Percentiles rank a stretch among this genome's conserved stretches.
Evolutionary conservation across 495 filamentous ascomycete species (phyloP).

Genomic region (Tuber brumale): DNA sequence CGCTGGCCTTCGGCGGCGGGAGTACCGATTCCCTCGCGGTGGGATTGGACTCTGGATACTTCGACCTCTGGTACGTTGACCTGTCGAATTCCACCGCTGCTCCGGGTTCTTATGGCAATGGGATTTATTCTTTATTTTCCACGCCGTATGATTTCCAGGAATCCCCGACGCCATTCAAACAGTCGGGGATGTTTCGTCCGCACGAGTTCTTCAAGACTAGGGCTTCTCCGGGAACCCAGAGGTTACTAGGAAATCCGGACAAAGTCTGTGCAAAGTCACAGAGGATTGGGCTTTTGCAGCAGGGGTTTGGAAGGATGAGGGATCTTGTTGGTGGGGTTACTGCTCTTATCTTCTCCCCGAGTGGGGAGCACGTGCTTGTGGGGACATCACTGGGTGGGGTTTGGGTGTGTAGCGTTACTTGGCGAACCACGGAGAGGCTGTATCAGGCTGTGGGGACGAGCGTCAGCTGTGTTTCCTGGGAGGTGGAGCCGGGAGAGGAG

Average conservation of each 20-base stretch:
- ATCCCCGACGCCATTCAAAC: background rate
- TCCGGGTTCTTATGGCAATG: background rate
- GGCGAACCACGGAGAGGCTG: conserved; percentile 3
- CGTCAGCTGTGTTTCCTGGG: conserved; percentile 17
- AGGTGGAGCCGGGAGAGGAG: conserved; percentile 3
- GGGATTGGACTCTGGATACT: conserved; percentile 22
- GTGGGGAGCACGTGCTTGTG: conserved; percentile 17
- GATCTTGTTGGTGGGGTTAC: conserved; percentile 18
- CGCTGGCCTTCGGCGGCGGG: conserved; percentile 9
- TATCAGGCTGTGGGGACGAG: conserved; percentile 9
- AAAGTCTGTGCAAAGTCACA: background rate
- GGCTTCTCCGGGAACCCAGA: conserved; percentile 1
- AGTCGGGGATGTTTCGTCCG: background rate
- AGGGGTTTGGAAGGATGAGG: background rate
- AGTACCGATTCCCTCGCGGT: conserved; percentile 19
- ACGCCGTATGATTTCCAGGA: background rate
- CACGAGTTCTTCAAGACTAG: conserved; percentile 12
- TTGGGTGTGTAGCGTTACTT: conserved; percentile 18
- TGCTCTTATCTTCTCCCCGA: conserved; percentile 18
- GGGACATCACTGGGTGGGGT: conserved; percentile 20
- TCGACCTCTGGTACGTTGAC: conserved; percentile 27
- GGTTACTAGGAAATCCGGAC: background rate
- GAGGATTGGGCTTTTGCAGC: conserved; percentile 9
- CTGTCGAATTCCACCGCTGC: background rate
- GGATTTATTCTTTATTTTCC: background rate